phyloP scores from a whole-genome alignment of 164 flowering plant genomes.

The Protea cynaroides region DNA sequence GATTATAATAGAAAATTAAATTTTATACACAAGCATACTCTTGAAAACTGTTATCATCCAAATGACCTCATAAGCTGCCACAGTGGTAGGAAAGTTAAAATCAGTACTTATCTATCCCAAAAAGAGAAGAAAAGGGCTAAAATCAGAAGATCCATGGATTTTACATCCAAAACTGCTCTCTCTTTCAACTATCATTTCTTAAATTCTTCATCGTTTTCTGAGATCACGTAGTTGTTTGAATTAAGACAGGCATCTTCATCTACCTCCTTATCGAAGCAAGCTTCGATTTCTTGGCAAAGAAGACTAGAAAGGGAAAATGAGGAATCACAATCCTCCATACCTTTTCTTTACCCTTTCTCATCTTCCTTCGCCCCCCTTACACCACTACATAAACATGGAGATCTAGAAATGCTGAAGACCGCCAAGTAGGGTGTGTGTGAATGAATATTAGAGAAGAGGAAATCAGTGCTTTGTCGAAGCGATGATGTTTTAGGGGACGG shows the following conservation, averaged over 20 bases:
- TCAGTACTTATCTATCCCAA: too few species aligned
- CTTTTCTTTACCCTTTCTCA: conserved; percentile 2
- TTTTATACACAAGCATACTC: too few species aligned
- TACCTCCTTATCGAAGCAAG: conserved; percentile 22
- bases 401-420: too few species aligned
- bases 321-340: conserved; percentile 24
- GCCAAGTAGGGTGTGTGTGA: too few species aligned
- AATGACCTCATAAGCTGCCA: too few species aligned
- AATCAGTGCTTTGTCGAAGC: conserved; percentile 5
- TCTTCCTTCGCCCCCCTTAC: not conserved
- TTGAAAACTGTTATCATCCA: too few species aligned
- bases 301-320: conserved; percentile 34
- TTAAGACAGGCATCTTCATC: conserved; percentile 10
- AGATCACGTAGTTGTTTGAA: conserved; percentile 1
- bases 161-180: conserved; percentile 26
- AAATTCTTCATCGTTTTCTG: conserved; percentile 47
- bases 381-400: not conserved
- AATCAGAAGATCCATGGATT: not conserved
- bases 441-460: conserved; percentile 7
- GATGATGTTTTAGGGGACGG: not conserved
- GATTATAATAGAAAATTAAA: too few species aligned
- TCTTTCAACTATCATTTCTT: conserved; percentile 30
- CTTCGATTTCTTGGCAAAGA: conserved; percentile 44
- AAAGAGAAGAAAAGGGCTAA: too few species aligned
- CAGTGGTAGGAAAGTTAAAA: too few species aligned